Base-by-base conservation (phyloP, 2,329 filamentous ascomycete genomes). In the Endothia cerciana region DNA sequence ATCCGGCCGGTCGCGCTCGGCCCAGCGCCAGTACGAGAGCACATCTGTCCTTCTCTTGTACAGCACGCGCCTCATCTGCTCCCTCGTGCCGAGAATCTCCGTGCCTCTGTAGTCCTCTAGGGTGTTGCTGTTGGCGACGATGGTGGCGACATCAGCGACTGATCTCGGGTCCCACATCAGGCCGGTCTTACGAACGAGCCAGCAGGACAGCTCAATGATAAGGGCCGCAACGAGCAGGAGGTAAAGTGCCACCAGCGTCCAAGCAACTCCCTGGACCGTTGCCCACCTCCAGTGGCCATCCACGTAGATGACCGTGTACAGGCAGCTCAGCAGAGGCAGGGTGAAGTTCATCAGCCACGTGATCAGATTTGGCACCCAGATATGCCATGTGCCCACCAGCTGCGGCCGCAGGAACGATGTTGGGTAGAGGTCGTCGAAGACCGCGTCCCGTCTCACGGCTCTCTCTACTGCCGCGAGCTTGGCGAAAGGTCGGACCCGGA, bases 1-100 rank as follows among this genome's bases (percentile, higher is more conserved):
- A 10, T 68, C 64, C 25, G 81, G 82, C 10, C 85, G 83, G 68
- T 83, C 82, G 64, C 62, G 66, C 36, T 87, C 87, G 22, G 88
- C 87, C 33, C 89, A 87, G 66, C 86, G 87, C 92, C 94, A 97
- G 77, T 96, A 96, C 7, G 94, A 93, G n/a, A 97, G 83, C 55
- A 91, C 85, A 71, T 94, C 89, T 5, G 85, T 80, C 69, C 87
- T 86, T 68, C 83, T 86, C 72, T 81, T 85, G 60, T 78, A 80
- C 53, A 86, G 82, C 69, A 82, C 82, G 36, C 82, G 78, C 71
- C 78, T 79, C 72, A 91, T 86, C 41, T 87, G 82, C 40, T 77
- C 73, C 58, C 82, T 81, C 19, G 78, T 79, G 8, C 78, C 77
- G 53, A 87, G 83, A 0, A 87, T 86, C 71, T 94, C 90, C 0